Evolutionary conservation across 2,329 filamentous ascomycete genomes (phyloP).

Genomic region (Calonectria hawksworthii): DNA sequence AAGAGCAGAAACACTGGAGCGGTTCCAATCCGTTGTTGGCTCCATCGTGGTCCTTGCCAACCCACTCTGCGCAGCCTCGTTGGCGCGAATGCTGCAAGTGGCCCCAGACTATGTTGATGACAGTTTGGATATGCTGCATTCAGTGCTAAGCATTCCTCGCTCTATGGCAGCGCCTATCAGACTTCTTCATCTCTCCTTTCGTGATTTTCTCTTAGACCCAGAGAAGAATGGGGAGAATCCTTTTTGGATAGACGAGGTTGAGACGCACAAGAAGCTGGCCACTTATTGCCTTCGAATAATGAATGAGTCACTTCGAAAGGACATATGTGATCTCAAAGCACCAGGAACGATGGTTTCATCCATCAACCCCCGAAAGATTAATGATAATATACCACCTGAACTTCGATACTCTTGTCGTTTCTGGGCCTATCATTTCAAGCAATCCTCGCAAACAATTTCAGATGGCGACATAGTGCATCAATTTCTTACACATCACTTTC

Average conservation of each 20-base stretch:
- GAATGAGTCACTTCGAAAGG: background rate
- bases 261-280: background rate
- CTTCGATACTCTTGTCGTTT: no score
- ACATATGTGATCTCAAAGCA: background rate
- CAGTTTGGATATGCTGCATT: conserved; percentile 35
- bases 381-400: no score
- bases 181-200: conserved; percentile 48
- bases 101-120: conserved; percentile 27
- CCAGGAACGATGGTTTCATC: background rate
- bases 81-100: conserved; percentile 35
- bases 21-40: background rate
- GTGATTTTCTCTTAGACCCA: conserved; percentile 54
- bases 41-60: conserved; percentile 40
- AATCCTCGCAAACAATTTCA: no score
- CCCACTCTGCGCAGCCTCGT: conserved; percentile 43
- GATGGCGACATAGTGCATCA: no score
- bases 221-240: conserved; percentile 40
- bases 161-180: background rate
- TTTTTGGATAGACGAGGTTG: conserved; percentile 47
- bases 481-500: no score
- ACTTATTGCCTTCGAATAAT: background rate
- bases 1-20: conserved; percentile 21
- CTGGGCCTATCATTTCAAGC: no score
- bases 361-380: no score
- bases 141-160: conserved; percentile 4